Conservation (phyloP, 768 basidiomycete species). For the Hirschioporus abietinus region DNA sequence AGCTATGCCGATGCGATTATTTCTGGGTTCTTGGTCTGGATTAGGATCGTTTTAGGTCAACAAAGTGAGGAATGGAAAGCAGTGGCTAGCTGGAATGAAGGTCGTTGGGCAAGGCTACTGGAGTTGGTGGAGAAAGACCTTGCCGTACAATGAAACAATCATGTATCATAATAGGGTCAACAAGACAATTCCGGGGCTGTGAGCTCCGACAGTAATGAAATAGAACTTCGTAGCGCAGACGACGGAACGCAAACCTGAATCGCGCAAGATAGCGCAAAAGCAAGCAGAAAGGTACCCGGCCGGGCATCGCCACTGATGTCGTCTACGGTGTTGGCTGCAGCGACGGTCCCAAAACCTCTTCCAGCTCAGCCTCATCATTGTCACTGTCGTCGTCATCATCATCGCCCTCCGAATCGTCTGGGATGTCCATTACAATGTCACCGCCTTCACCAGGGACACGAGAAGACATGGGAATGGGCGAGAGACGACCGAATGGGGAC, state of each 20-base stretch:
- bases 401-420: constrained; percentile 33
- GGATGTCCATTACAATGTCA: constrained; percentile 24
- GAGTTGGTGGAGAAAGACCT: constrained; percentile 26
- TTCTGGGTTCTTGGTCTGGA: constrained; percentile 25
- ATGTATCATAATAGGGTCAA: no score
- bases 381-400: constrained; percentile 30
- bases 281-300: no score
- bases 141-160: background rate
- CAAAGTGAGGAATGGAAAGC: constrained; percentile 38
- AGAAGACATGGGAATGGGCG: constrained; percentile 47
- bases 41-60: constrained; percentile 28
- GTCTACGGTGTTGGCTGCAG: constrained; percentile 1
- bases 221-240: no score
- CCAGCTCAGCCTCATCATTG: constrained; percentile 22
- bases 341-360: constrained; percentile 17
- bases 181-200: no score
- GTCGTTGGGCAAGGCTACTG: constrained; percentile 32
- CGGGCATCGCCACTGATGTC: background rate
- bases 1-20: constrained; percentile 39
- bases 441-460: constrained; percentile 13
- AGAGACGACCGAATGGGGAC: background rate
- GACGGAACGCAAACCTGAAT: no score
- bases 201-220: no score
- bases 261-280: no score
- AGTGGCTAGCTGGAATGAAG: constrained; percentile 33